Percentiles rank a stretch among this genome's conserved stretches.
phyloP scores from a whole-genome alignment of 2,329 filamentous ascomycete species.

The Xylariaceae sp. region DNA sequence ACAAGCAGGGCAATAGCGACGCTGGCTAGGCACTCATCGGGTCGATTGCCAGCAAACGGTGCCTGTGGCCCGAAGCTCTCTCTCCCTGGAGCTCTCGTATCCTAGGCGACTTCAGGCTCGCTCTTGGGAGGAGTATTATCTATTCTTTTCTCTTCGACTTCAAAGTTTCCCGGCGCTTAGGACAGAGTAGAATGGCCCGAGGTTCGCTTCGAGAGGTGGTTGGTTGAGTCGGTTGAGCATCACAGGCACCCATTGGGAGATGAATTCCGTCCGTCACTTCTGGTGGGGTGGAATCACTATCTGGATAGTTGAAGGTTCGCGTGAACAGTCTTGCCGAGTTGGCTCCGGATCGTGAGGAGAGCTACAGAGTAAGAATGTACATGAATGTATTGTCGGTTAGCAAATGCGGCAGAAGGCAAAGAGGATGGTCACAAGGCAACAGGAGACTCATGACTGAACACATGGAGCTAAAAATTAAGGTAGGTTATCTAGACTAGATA shows the following conservation, averaged over 20 bases:
- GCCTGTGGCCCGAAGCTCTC: slow-evolving; percentile 1
- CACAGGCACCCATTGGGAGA: slow-evolving; percentile 25
- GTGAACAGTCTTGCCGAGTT: too few relatives aligned
- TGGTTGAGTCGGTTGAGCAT: slow-evolving; percentile 18
- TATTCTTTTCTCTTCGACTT: slow-evolving; percentile 1
- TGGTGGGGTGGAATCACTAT: too few relatives aligned
- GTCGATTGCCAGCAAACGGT: background rate
- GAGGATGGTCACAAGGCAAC: slow-evolving; percentile 2
- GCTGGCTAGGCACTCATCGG: slow-evolving; percentile 10
- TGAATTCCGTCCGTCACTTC: too few relatives aligned
- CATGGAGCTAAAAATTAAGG: slow-evolving; percentile 13
- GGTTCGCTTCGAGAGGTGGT: slow-evolving; percentile 16
- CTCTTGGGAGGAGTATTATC: slow-evolving; percentile 1
- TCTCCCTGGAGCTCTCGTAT: slow-evolving; percentile 1
- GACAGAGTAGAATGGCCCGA: slow-evolving; percentile 9
- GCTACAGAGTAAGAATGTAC: too few relatives aligned
- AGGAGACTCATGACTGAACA: slow-evolving; percentile 4
- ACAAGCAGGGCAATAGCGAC: slow-evolving; percentile 1
- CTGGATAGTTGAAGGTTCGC: too few relatives aligned
- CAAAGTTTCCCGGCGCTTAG: background rate
- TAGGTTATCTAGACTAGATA: too few relatives aligned
- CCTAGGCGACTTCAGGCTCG: background rate
- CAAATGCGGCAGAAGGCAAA: slow-evolving; percentile 10
- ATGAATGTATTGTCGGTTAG: slow-evolving; percentile 6
- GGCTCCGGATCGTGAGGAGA: too few relatives aligned